Conservation (phyloP, 2,329 filamentous ascomycete species). For the Phaeosphaeria sp. region DNA sequence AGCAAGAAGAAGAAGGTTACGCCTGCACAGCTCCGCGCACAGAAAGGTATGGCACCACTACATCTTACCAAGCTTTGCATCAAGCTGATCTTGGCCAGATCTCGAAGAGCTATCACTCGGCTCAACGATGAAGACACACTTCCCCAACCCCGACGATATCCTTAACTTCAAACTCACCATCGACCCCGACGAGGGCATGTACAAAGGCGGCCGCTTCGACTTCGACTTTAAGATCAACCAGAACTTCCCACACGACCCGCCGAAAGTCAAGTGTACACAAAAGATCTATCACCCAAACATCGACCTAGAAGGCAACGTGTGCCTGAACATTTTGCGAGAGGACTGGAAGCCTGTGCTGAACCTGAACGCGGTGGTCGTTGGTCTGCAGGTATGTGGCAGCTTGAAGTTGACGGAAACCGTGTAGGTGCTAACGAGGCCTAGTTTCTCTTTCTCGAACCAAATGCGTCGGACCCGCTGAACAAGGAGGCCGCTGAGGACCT, state of each 20-base stretch:
- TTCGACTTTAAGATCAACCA: slow-evolving; percentile 94
- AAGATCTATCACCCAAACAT: slow-evolving; percentile 99
- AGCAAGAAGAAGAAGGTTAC: slow-evolving; percentile 99
- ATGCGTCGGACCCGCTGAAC: slow-evolving; percentile 95
- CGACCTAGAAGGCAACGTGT: slow-evolving; percentile 96
- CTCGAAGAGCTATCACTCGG: slow-evolving; percentile 81
- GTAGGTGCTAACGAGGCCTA: slow-evolving; percentile 47
- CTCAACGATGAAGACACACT: slow-evolving; percentile 79
- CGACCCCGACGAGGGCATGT: slow-evolving; percentile 85
- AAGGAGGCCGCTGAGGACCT: slow-evolving; percentile 97
- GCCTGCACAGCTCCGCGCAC: slow-evolving; percentile 90
- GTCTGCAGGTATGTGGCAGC: slow-evolving; percentile 71
- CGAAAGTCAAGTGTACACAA: slow-evolving; percentile 94
- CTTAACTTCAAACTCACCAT: slow-evolving; percentile 84
- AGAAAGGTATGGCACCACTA: slow-evolving; percentile 72
- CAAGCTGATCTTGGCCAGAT: slow-evolving; percentile 59
- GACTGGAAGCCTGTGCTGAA: slow-evolving; percentile 99
- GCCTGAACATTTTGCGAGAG: slow-evolving; percentile 94
- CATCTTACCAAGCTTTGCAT: background rate
- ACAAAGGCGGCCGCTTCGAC: slow-evolving; percentile 84
- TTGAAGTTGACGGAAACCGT: background rate
- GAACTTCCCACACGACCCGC: slow-evolving; percentile 95
- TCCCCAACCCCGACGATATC: slow-evolving; percentile 83
- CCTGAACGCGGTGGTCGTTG: slow-evolving; percentile 94
- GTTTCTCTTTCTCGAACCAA: slow-evolving; percentile 98